phyloP scores from a whole-genome alignment of 1,284 basidiomycete genomes.

The Trichosporon sp. region DNA sequence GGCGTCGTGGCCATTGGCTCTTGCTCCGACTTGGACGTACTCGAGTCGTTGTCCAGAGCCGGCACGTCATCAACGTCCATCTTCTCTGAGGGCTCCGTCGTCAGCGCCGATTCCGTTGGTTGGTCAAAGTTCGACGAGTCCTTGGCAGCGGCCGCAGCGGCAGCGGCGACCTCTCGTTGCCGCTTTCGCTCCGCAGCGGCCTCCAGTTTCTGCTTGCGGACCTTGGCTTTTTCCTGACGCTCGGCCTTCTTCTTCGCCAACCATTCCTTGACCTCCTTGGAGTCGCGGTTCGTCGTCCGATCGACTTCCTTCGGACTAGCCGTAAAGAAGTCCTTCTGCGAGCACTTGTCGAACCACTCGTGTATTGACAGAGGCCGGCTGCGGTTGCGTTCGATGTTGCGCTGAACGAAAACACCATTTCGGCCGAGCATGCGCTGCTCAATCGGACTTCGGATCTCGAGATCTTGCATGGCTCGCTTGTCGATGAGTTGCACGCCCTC shows the following conservation, averaged over 20 bases:
- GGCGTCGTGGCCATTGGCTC: constrained; percentile 35
- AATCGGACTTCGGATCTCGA: constrained; percentile 77
- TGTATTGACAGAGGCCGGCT: constrained; percentile 64
- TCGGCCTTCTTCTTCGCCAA: constrained; percentile 20
- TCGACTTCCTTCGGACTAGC: constrained; percentile 40
- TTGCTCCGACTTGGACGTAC: constrained; percentile 34
- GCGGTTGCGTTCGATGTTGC: constrained; percentile 84
- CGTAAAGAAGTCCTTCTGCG: constrained; percentile 32
- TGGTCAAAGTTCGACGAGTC: constrained; percentile 9
- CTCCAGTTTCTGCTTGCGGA: constrained; percentile 37
- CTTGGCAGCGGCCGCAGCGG: constrained; percentile 12
- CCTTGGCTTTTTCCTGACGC: constrained; percentile 20
- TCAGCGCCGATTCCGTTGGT: not conserved
- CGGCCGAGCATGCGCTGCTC: constrained; percentile 85
- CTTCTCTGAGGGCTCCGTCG: not conserved
- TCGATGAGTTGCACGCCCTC: constrained; percentile 65
- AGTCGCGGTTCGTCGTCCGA: constrained; percentile 32
- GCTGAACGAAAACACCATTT: constrained; percentile 79
- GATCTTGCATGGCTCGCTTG: constrained; percentile 59
- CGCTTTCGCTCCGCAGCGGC: constrained; percentile 34
- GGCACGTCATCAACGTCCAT: constrained; percentile 22
- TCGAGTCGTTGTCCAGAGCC: constrained; percentile 29
- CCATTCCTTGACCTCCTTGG: constrained; percentile 36
- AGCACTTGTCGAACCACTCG: constrained; percentile 80
- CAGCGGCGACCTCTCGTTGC: constrained; percentile 12